Evolutionary conservation across 306 rosid genomes (phyloP), one percentile per base, ranked within the genome.

Genomic region (Quercus dentata): DNA sequence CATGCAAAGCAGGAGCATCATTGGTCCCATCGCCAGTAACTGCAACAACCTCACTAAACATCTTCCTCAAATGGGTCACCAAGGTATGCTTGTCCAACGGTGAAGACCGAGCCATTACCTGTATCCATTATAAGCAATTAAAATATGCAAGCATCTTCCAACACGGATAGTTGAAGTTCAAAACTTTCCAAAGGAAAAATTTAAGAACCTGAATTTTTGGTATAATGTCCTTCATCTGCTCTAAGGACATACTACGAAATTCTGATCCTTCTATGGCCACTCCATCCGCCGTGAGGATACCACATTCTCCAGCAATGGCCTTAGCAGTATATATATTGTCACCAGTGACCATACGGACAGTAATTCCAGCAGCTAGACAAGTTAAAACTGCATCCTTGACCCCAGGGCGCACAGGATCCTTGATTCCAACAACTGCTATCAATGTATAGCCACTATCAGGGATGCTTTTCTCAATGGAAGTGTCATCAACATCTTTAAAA

Each of bases 21-120:
- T 93, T 93, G 74, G 96, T 93, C 80, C 99, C 99, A 81, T 95
- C 99, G 0, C 99, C 99, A 44, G 98, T 95, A 73, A 95, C 99
- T 35, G 99, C 98, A 59, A 95, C 97, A 51, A 95, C 93, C 88
- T 95, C 99, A 8, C 83, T 89, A 76, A 94, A 92, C 86, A 78
- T 83, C 38, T 59, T 81, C 79, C 88, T 91, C 89, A 93, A 83
- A 87, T 88, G 85, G 74, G 84, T 90, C 10, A 93, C 99, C 73
- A 95, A 86, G 5, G 84, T 82, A 71, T 95, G 87, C 78, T 95
- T 95, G 88, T 95, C 99, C 35, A 79, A 80, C 0, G 99, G 99
- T 78, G 82, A 85, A 61, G 99, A 91, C 71, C 99, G 90, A 63
- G 98, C 99, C 96, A 95, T 93, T 79, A 95, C 99, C 99, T 95